Evolutionary conservation across 1,284 basidiomycete genomes (phyloP), one percentile per base, ranked within the genome.

Genomic region (Retiboletus flavoniger): DNA sequence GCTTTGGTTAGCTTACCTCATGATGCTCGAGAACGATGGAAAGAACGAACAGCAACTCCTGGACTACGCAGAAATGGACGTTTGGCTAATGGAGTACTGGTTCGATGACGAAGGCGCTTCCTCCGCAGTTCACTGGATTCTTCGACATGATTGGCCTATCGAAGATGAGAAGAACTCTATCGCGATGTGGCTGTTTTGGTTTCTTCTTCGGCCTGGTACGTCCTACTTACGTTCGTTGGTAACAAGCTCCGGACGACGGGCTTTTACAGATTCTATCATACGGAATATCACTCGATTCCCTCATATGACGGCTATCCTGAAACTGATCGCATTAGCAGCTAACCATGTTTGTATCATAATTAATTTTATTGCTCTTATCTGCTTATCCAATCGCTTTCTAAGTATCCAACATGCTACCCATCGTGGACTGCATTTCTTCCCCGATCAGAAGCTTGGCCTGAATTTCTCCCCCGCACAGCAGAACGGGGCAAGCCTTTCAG

Each of bases 11-110:
- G 76, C 84, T 2, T 93, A 89, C 66, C 70, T 91, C 51, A 83
- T 93, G 82, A 75, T 91, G 71, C 71, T 87, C 42, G 92, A 95
- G 73, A 89, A 91, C 66, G 85, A 92, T 52, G 89, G 87, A 35
- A 85, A 83, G 69, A 95, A 95, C 63, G 75, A 81, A 48, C 69
- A 51, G 29, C 89, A 92, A 62, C 76, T 93, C 31, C 68, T 80
- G 45, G 81, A 78, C 61, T 87, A 74, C 67, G 81, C 73, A 36
- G 72, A 61, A 55, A 77, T 78, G 52, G 72, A 74, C 58, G 70
- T 51, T 38, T 86, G 78, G 82, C 60, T 83, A 34, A 72, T 72
- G 58, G 80, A 72, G 49, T 80, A 73, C 67, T 83, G 78, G 81
- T 87, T 78, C 63, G 75, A 73, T 51, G 70, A 69, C 45, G 65